Evolutionary conservation across 140 eudicot genomes (phyloP), one percentile per base, ranked within the genome.

Genomic region (Flaveria floridana): DNA sequence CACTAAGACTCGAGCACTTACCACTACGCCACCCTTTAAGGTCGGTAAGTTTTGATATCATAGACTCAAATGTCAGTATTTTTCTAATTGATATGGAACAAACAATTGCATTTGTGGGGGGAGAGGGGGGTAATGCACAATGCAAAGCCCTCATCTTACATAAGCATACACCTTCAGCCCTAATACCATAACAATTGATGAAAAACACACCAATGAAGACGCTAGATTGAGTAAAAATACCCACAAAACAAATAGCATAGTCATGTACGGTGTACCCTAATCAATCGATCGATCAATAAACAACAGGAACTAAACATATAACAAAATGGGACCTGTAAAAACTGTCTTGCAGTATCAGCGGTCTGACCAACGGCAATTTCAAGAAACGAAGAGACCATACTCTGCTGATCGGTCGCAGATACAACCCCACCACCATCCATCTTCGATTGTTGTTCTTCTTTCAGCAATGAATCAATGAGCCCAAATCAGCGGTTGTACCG

Each of bases 331-430:
- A 93, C 98, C 97, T 90, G 88, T 71, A 93, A 84, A 68, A 93
- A 93, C 80, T 88, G 97, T 4, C 88, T 81, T 57, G 98, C 98
- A 12, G 93, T 93, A 19, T 85, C 96, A 19, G 88, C 87, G 3
- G 93, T 83, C 77, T 93, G 96, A 63, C 96, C 98, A 23, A 82
- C 98, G 46, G 97, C 98, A 77, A 93, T 90, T 78, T 93, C 98
- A 59, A 93, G 92, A 76, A 93, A 93, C 37, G 88, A 80, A 50
- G 98, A 87, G 48, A 92, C 87, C 83, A 93, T 51, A n/a, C 6
- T 71, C 79, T 88, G 90, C 83, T 90, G 87, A 46, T 92, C 91
- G 72, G 87, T 39, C 14, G 87, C 82, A 65, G 90, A 85, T 11
- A 76, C 51, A n/a, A 78, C 76, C 16, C 80, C 87, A 39, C 83